These are phyloP conservation scores for Aspergillus cavernicola DNA, from an alignment of 495 filamentous ascomycete genomes.

Conservation along the genomic window DNA sequence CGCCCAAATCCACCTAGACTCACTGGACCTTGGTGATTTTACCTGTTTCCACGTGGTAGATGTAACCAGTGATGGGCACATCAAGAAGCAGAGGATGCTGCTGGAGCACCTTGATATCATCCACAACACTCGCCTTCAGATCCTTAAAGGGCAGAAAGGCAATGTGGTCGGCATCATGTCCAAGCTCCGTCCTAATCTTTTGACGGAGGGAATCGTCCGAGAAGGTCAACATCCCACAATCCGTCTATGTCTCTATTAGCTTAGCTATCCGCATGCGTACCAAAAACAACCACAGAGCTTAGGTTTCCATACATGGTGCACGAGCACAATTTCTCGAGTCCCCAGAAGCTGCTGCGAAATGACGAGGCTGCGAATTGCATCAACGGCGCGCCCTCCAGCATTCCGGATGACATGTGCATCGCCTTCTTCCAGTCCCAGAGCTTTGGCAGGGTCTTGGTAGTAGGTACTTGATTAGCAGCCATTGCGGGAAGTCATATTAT, in stretches of 20 bases:
- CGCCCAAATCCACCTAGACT: too few relatives aligned
- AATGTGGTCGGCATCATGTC: slow-evolving; percentile 41
- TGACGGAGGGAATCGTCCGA: slow-evolving; percentile 58
- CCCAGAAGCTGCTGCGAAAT: slow-evolving; percentile 80
- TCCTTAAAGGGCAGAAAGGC: slow-evolving; percentile 64
- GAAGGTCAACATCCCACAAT: slow-evolving; percentile 83
- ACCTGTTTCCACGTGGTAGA: slow-evolving; percentile 58
- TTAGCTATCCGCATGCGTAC: too few relatives aligned
- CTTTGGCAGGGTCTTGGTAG: slow-evolving; percentile 54
- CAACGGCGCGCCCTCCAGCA: slow-evolving; percentile 59
- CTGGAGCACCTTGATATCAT: slow-evolving; percentile 65
- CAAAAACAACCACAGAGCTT: too few relatives aligned
- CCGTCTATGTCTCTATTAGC: slow-evolving; percentile 26
- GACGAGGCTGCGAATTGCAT: slow-evolving; percentile 69
- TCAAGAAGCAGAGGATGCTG: slow-evolving; percentile 54
- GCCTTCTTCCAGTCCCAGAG: slow-evolving; percentile 70
- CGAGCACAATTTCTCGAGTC: slow-evolving; percentile 70
- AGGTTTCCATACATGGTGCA: slow-evolving; percentile 71
- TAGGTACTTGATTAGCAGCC: not conserved
- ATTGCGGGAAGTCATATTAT: too few relatives aligned
- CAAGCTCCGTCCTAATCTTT: slow-evolving; percentile 55
- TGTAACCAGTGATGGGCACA: slow-evolving; percentile 65
- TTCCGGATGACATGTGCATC: slow-evolving; percentile 85
- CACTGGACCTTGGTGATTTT: slow-evolving; percentile 31
- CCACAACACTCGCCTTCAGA: slow-evolving; percentile 57